Conservation (phyloP, 177 flowering plant species). For the Vitis hybrid region DNA sequence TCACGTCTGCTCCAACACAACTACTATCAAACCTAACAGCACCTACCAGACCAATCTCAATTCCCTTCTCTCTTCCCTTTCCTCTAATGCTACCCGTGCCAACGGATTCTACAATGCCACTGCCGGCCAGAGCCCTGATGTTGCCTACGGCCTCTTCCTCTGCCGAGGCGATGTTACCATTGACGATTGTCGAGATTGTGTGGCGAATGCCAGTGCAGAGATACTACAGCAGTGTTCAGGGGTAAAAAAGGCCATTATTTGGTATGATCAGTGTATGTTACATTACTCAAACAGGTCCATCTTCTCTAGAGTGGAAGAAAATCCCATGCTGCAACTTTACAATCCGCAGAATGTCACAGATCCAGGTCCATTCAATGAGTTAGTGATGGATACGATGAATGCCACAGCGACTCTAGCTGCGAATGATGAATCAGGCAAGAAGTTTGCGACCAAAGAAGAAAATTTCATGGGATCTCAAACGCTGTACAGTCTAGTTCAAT, state of each 20-base stretch:
- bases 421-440: no score
- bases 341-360: constrained; percentile 8
- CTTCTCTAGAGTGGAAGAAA: not conserved
- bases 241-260: constrained; percentile 13
- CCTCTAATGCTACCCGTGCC: constrained; percentile 22
- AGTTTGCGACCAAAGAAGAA: no score
- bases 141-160: constrained; percentile 22
- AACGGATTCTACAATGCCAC: constrained; percentile 20
- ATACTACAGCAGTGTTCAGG: constrained; percentile 21
- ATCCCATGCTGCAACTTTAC: not conserved
- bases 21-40: no score
- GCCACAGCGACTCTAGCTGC: no score
- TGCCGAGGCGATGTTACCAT: constrained; percentile 35
- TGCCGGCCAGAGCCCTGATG: constrained; percentile 13
- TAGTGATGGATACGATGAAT: no score
- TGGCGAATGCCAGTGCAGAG: constrained; percentile 9
- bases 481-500: no score
- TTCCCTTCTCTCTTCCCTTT: constrained; percentile 28
- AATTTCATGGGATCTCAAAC: no score
- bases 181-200: constrained; percentile 23
- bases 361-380: not conserved
- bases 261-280: constrained; percentile 34
- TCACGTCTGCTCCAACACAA: no score
- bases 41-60: no score
- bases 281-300: constrained; percentile 25